Percentiles rank a stretch among this genome's conserved stretches.
These are phyloP conservation scores for Sporothrix pallida DNA, from an alignment of 2,329 filamentous ascomycete genomes.

Conservation along the genomic window DNA sequence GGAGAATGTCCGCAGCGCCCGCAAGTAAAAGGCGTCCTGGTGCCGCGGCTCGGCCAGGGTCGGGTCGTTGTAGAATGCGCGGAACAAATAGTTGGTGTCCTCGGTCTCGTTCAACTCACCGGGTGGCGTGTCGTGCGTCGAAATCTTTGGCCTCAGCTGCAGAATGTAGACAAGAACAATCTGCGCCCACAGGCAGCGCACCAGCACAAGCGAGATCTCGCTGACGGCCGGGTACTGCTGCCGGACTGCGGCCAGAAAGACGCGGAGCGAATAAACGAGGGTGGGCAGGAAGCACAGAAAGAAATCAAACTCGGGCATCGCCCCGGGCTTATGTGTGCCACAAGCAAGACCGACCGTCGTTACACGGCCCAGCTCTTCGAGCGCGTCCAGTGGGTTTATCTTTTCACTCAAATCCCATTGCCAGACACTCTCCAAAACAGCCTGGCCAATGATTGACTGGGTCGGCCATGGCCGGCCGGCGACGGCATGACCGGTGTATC, in stretches of 20 bases:
- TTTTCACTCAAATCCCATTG: constrained; percentile 12
- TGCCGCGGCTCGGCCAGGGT: constrained; percentile 1
- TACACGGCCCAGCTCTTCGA: constrained; percentile 25
- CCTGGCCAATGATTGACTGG: background rate
- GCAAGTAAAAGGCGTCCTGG: constrained; percentile 26
- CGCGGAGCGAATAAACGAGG: constrained; percentile 23
- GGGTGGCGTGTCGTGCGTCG: background rate
- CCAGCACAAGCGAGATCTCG: constrained; percentile 1
- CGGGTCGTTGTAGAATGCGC: constrained; percentile 10
- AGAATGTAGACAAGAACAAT: constrained; percentile 26
- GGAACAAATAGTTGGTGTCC: background rate
- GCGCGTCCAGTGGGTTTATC: background rate
- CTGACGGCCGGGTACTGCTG: constrained; percentile 14
- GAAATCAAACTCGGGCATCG: constrained; percentile 28
- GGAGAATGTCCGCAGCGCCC: constrained; percentile 7
- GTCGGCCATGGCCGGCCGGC: background rate
- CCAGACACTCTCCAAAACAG: constrained; percentile 7
- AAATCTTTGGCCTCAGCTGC: constrained; percentile 23
- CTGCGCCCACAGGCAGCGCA: constrained; percentile 30
- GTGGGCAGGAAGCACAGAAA: constrained; percentile 25
- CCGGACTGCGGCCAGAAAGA: constrained; percentile 1
- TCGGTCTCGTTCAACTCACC: too few species aligned
- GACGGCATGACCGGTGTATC: background rate
- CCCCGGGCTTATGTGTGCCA: background rate
- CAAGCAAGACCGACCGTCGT: constrained; percentile 17